phyloP scores from a whole-genome alignment of 164 flowering plant genomes.

The Vitis rotundifolia region DNA sequence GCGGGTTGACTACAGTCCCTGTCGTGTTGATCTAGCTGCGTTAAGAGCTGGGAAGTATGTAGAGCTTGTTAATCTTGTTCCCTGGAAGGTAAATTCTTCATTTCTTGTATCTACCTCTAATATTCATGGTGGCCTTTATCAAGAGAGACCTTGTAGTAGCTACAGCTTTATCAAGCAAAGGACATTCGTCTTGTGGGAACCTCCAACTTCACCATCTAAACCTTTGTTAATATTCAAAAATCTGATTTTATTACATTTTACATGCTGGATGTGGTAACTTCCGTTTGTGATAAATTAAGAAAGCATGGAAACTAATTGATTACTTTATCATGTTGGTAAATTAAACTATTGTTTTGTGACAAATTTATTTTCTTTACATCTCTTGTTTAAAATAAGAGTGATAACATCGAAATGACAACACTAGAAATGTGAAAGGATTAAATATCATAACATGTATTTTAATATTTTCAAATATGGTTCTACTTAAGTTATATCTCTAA shows the following conservation, averaged over 20 bases:
- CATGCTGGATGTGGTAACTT: not conserved
- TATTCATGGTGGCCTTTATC: not conserved
- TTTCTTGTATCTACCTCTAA: not conserved
- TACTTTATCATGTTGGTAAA: not conserved
- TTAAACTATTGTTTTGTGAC: not conserved
- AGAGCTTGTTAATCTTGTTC: conserved; percentile 87
- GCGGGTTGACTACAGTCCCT: conserved; percentile 87
- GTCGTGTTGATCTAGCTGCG: conserved; percentile 81
- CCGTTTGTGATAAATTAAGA: not conserved
- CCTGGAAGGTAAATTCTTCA: conserved; percentile 80
- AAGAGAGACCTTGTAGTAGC: not conserved
- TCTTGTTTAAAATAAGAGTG: not conserved
- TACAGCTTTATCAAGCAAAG: not conserved
- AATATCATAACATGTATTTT: not conserved
- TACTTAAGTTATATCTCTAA: not conserved
- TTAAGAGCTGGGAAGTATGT: conserved; percentile 85
- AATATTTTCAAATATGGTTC: not conserved
- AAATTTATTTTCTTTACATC: not conserved
- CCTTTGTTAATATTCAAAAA: not conserved
- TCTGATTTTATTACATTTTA: not conserved
- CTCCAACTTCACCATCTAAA: not conserved
- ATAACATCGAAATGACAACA: not conserved
- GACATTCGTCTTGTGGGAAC: not conserved
- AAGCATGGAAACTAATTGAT: not conserved
- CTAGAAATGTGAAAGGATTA: not conserved